A percentile compares a stretch with the other conserved stretches of the same genome.
Conservation (phyloP, 345 rosid genomes). For the Eucalyptus pauciflora region DNA sequence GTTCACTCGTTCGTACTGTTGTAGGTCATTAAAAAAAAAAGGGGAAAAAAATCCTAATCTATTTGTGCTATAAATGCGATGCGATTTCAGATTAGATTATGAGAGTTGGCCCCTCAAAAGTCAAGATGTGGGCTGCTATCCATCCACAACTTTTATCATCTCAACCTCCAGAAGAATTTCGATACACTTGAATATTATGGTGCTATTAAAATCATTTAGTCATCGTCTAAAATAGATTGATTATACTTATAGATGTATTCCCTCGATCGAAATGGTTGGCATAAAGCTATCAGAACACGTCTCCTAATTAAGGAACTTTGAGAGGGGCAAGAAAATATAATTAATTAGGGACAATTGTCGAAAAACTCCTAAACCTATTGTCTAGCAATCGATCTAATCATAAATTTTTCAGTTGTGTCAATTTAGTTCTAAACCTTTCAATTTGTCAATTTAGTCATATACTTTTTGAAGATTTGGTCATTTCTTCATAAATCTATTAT, state of each 20-base stretch:
- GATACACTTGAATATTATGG: neutral
- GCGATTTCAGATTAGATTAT: neutral
- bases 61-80: neutral
- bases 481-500: too few species aligned
- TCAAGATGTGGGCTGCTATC: neutral
- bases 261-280: neutral
- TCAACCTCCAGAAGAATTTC: neutral
- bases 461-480: too few species aligned
- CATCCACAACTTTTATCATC: neutral
- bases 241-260: neutral
- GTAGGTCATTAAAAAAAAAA: neutral
- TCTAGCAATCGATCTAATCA: rapidly evolving
- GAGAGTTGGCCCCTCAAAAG: neutral
- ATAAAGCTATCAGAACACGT: neutral
- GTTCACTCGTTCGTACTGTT: neutral
- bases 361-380: too few species aligned
- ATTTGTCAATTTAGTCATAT: too few species aligned
- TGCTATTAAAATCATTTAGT: neutral
- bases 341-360: neutral
- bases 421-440: rapidly evolving
- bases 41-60: neutral
- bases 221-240: neutral
- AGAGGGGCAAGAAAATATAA: neutral
- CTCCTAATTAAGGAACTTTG: neutral
- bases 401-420: too few species aligned